Conservation (phyloP, 2,329 filamentous ascomycete species). For the Monosporascus sp. region DNA sequence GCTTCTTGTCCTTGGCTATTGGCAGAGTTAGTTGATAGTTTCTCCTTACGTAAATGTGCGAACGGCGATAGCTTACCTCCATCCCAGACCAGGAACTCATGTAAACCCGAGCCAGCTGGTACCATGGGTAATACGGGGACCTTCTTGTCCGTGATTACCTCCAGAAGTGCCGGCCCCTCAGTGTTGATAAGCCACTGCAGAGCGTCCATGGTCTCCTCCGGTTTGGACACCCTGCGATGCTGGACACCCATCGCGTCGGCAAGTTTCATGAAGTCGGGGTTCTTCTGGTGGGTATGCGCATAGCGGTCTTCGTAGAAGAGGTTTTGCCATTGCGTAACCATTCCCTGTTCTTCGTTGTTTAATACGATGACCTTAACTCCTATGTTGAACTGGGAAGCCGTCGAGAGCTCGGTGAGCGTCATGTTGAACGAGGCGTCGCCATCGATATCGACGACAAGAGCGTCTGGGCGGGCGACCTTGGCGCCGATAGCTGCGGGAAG, state of each 20-base stretch:
- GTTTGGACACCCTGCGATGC: slow-evolving; percentile 64
- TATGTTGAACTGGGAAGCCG: slow-evolving; percentile 92
- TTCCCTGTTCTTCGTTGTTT: slow-evolving; percentile 97
- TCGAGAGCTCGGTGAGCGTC: slow-evolving; percentile 93
- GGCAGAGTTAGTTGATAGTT: slow-evolving; percentile 28
- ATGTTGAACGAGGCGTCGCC: slow-evolving; percentile 99
- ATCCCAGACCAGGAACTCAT: slow-evolving; percentile 91
- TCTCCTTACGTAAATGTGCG: slow-evolving; percentile 5
- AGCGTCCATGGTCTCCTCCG: slow-evolving; percentile 70
- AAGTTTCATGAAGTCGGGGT: slow-evolving; percentile 94
- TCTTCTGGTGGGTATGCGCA: slow-evolving; percentile 86
- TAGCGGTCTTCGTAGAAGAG: slow-evolving; percentile 95
- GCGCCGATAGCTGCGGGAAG: slow-evolving; percentile 92
- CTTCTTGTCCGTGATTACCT: slow-evolving; percentile 88
- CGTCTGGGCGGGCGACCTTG: slow-evolving; percentile 76
- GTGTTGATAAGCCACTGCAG: slow-evolving; percentile 85
- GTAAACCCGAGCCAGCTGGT: slow-evolving; percentile 75
- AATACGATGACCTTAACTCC: slow-evolving; percentile 90
- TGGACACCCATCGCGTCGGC: slow-evolving; percentile 87
- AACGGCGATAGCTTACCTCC: slow-evolving; percentile 48
- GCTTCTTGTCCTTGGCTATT: slow-evolving; percentile 61
- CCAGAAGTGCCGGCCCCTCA: slow-evolving; percentile 87
- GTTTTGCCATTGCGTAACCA: slow-evolving; percentile 98
- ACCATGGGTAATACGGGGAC: slow-evolving; percentile 98
- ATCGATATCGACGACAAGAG: slow-evolving; percentile 91